These are phyloP conservation scores for Plasmodium malariae DNA, from an alignment of 169 alveolate genomes.

Conservation along the genomic window DNA sequence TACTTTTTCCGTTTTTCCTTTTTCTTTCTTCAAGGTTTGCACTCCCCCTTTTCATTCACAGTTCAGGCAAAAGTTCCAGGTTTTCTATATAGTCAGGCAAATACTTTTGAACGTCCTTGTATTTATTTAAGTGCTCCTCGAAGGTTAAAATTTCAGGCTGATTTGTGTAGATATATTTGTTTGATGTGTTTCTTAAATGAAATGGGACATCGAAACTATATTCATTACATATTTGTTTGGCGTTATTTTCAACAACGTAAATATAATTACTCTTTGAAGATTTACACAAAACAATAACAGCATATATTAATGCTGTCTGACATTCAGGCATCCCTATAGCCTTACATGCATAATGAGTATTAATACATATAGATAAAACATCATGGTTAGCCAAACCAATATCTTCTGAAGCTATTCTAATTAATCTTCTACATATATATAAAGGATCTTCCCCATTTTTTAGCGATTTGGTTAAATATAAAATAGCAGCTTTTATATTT, in stretches of 20 bases:
- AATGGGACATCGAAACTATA: slow-evolving; percentile 56
- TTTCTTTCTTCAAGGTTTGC: neutral
- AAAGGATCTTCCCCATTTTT: slow-evolving; percentile 76
- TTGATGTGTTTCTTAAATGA: slow-evolving; percentile 66
- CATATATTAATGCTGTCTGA: slow-evolving; percentile 68
- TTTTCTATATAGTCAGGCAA: slow-evolving; percentile 66
- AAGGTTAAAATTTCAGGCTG: slow-evolving; percentile 75
- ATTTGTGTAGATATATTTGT: slow-evolving; percentile 51
- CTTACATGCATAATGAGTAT: slow-evolving; percentile 75
- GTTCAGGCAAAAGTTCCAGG: slow-evolving; percentile 42
- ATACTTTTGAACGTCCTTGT: slow-evolving; percentile 59
- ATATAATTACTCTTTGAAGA: slow-evolving; percentile 72
- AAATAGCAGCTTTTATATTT: slow-evolving; percentile 64
- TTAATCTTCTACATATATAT: slow-evolving; percentile 74
- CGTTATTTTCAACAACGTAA: slow-evolving; percentile 56
- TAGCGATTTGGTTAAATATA: slow-evolving; percentile 57
- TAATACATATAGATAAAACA: slow-evolving; percentile 54
- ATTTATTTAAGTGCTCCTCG: slow-evolving; percentile 56
- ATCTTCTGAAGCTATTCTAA: slow-evolving; percentile 75
- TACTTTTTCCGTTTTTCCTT: neutral
- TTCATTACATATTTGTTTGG: slow-evolving; percentile 69
- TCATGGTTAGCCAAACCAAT: slow-evolving; percentile 69
- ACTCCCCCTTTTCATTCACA: neutral
- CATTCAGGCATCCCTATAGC: slow-evolving; percentile 78
- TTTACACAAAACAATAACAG: slow-evolving; percentile 72